Evolutionary conservation across 495 filamentous ascomycete genomes (phyloP), one percentile per base, ranked within the genome.

Genomic region (Hypomontagnella monticulosa): DNA sequence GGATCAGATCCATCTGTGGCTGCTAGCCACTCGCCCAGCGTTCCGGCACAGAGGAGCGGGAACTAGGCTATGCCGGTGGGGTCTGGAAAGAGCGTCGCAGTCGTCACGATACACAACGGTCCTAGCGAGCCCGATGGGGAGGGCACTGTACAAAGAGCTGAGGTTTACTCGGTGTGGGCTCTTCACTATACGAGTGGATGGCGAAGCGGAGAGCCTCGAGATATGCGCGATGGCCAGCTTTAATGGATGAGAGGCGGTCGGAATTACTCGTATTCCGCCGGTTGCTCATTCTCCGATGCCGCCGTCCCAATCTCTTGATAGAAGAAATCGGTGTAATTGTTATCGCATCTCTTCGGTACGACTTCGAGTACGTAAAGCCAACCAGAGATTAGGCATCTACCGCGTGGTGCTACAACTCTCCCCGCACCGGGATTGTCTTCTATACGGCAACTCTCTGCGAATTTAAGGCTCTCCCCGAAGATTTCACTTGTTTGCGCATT

Each of bases 51-150:
- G 75, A 10, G 75, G 75, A 33, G 71, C 75, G 30, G 75, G 46
- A 14, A 61, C 72, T 3, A 69, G 70, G 19, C 63, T 78, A 6
- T 76, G 74, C 27, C 57, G 19, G 12, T 78, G 74, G 75, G 74
- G 61, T 14, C 73, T 76, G 63, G 69, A 74, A 6, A 46, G 64
- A 9, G 66, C 71, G 15, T 55, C 57, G 7, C 47, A 38, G 20
- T 61, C 66, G 34, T 23, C 36, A 4, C 41, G 76, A 27, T 56
- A 65, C 10, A 63, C 75, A 34, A 73, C 75, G 0, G 75, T 76
- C 37, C 67, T 74, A 61, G 75, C 74, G 32, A 78, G 75, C 40
- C 76, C 77, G 14, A 78, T 79, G 77, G 77, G 77, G 32, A 61
- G 65, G 34, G 53, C 40, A 18, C 66, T 79, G 2, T 79, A 78